phyloP scores from a whole-genome alignment of 1,139 yeast genomes.

The Geotrichum fermentans region DNA sequence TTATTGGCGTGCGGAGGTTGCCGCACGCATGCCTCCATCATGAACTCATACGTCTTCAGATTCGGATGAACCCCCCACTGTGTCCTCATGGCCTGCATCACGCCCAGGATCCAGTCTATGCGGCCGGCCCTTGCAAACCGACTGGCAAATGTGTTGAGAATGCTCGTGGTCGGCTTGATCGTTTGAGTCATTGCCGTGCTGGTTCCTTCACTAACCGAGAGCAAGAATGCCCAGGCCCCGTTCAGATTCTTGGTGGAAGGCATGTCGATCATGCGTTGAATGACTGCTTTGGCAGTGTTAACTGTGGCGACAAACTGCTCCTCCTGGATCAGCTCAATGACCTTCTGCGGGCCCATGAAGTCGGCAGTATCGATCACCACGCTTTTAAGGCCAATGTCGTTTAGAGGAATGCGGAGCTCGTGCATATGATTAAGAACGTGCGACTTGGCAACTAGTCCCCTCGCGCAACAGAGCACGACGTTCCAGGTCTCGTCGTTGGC shows the following conservation, averaged over 20 bases:
- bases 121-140: conserved; percentile 25
- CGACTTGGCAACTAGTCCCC: conserved; percentile 24
- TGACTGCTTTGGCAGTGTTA: conserved; percentile 19
- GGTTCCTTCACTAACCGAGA: conserved; percentile 18
- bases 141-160: conserved; percentile 26
- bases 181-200: conserved; percentile 21
- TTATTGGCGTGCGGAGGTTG: conserved; percentile 23
- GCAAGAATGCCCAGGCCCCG: conserved; percentile 17
- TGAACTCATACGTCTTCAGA: conserved; percentile 22
- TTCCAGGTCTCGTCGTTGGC: conserved; percentile 44
- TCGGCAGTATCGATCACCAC: conserved; percentile 26
- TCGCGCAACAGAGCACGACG: conserved; percentile 26
- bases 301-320: conserved; percentile 18
- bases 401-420: conserved; percentile 24
- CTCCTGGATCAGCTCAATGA: conserved; percentile 23
- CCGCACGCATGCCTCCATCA: conserved; percentile 26
- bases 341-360: conserved; percentile 26
- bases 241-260: conserved; percentile 18
- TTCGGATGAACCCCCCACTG: conserved; percentile 25
- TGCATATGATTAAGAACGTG: conserved; percentile 27
- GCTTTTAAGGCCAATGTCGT: conserved; percentile 24
- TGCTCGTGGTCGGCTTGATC: conserved; percentile 24
- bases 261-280: conserved; percentile 19
- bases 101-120: conserved; percentile 30
- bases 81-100: conserved; percentile 22